Evolutionary conservation across 176 grass and related monocot genomes (phyloP), one percentile per base, ranked within the genome.

Genomic region (Avena atlantica): DNA sequence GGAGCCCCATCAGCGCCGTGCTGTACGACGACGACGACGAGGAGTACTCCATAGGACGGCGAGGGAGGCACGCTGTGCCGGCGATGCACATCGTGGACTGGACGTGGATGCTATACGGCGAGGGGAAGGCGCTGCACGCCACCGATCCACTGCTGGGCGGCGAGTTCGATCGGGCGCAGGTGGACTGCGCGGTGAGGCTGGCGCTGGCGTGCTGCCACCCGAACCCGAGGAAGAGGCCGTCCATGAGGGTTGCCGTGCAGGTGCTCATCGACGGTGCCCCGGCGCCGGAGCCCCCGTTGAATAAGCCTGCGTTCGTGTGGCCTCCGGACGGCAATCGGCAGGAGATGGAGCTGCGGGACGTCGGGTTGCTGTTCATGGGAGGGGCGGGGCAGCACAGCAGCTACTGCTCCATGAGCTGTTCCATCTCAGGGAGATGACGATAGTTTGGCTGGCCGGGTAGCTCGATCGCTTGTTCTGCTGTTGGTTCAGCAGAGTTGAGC

Each of bases 191-290:
- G 45, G 63, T 93, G 81, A 90, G 70, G 34, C 77, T 90, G 85
- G 88, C 88, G 2, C 23, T 93, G 91, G 85, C 77, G 53, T 93
- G 91, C 73, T 93, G 91, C 85, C 88, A 93, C 74, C 91, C 91
- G 14, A 88, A 87, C 61, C 77, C 85, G 72, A 76, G 76, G 76
- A 45, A 82, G 88, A 81, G 88, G 55, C 88, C 85, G 64, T 92
- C 88, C 20, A 89, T 87, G 87, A 77, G 87, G 91, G 21, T 67
- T 63, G 62, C 51, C 9, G 74, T 93, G 70, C 91, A 93, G 88
- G 91, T 93, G 17, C 45, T 93, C 11, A 27, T 62, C 13, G 88
- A 78, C 2, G 91, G 81, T 14, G 81, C 78, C 3, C 12, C 25
- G 27, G 76, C 85, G 19, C 91, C 81, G 23, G 87, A 84, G 76